phyloP scores from a whole-genome alignment of 2,329 filamentous ascomycete genomes.

The Aspergillus novoparasiticus region DNA sequence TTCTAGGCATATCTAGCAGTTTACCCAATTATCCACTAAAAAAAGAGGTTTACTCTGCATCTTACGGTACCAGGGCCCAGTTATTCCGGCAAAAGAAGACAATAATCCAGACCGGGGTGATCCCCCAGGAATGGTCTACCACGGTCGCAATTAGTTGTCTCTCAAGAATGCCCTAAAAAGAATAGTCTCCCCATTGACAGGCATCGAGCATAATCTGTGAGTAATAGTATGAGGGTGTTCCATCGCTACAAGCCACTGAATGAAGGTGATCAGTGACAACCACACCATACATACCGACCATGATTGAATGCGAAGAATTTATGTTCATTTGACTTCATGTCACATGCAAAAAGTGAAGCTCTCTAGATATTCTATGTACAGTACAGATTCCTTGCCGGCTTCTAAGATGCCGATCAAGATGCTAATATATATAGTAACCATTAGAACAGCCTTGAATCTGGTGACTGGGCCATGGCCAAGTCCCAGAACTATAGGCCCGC shows the following conservation, averaged over 20 bases:
- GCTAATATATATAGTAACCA: not conserved
- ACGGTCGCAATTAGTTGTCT: not conserved
- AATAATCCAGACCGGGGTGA: too few species aligned
- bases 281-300: not conserved
- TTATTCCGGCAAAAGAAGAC: not conserved
- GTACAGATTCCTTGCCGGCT: not conserved
- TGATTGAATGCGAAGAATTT: not conserved
- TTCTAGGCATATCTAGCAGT: too few species aligned
- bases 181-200: not conserved
- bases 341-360: not conserved
- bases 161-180: not conserved
- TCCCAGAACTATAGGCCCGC: slow-evolving; percentile 2
- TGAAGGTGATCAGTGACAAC: not conserved
- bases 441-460: not conserved
- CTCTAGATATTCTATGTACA: slow-evolving; percentile 7
- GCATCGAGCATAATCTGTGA: not conserved
- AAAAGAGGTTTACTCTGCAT: not conserved
- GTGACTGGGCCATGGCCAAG: not conserved
- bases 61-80: not conserved
- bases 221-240: not conserved
- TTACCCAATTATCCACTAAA: not conserved
- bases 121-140: too few species aligned
- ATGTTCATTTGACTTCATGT: slow-evolving; percentile 5
- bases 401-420: not conserved
- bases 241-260: not conserved